Conservation (phyloP, 176 grass and related monocot genomes). For the Luzula sylvatica region DNA sequence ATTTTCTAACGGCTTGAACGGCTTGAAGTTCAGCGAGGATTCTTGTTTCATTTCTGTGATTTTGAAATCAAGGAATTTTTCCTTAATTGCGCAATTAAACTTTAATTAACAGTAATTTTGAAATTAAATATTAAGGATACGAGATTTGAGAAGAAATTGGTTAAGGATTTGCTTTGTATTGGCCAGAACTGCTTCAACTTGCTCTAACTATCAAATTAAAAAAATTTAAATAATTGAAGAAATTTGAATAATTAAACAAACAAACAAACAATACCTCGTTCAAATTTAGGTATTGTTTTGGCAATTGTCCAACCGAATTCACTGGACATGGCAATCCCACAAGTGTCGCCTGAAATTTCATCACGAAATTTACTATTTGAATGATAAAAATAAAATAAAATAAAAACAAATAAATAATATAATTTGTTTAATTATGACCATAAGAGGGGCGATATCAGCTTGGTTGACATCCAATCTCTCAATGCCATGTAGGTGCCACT, state of each 20-base stretch:
- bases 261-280: slow-evolving; percentile 39
- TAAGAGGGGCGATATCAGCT: slow-evolving; percentile 87
- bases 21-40: slow-evolving; percentile 77
- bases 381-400: slow-evolving; percentile 31
- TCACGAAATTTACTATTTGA: slow-evolving; percentile 14
- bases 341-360: slow-evolving; percentile 64
- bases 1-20: slow-evolving; percentile 72
- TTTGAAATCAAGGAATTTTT: slow-evolving; percentile 35
- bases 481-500: slow-evolving; percentile 76
- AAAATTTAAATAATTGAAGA: slow-evolving; percentile 23
- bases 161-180: slow-evolving; percentile 98
- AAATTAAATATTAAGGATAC: slow-evolving; percentile 39
- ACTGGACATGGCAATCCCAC: slow-evolving; percentile 82
- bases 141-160: slow-evolving; percentile 81
- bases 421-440: slow-evolving; percentile 43
- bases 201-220: slow-evolving; percentile 46
- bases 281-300: slow-evolving; percentile 72
- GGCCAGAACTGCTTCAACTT: slow-evolving; percentile 85
- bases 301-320: slow-evolving; percentile 87
- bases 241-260: too few species aligned
- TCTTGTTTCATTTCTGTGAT: slow-evolving; percentile 64
- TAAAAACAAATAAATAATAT: slow-evolving; percentile 8
- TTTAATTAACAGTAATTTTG: too few species aligned
- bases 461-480: slow-evolving; percentile 97
- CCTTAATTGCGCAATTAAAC: too few species aligned